Percentiles rank a stretch among this genome's conserved stretches.
Evolutionary conservation across 176 grass and related monocot species (phyloP).

Genomic region (Cenchrus fungigraminus): DNA sequence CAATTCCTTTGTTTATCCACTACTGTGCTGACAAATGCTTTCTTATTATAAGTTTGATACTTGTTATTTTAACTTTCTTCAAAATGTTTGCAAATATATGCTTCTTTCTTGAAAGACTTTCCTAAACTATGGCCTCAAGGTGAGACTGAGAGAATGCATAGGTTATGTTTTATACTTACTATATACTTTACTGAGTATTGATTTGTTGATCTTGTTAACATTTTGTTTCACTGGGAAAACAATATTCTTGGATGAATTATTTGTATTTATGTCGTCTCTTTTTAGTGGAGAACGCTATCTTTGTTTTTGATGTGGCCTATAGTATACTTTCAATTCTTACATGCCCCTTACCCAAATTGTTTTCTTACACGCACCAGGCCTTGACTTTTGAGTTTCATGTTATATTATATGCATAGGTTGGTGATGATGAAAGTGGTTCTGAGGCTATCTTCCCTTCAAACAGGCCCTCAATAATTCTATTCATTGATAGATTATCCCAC

Average conservation of each 20-base stretch:
- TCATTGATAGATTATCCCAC: slow-evolving; percentile 79
- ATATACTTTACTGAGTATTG: background rate
- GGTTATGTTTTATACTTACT: slow-evolving; percentile 15
- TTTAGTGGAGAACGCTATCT: background rate
- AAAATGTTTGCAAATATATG: slow-evolving; percentile 36
- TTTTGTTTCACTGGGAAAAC: slow-evolving; percentile 22
- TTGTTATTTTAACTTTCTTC: slow-evolving; percentile 10
- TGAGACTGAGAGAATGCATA: slow-evolving; percentile 26
- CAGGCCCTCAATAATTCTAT: slow-evolving; percentile 80
- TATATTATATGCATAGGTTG: slow-evolving; percentile 62
- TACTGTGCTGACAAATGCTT: background rate
- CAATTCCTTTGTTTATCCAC: background rate
- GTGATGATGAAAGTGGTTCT: slow-evolving; percentile 53
- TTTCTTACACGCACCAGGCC: background rate
- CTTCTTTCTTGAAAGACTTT: slow-evolving; percentile 29
- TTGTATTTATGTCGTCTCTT: slow-evolving; percentile 9
- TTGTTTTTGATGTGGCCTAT: slow-evolving; percentile 19
- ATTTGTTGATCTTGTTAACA: slow-evolving; percentile 24
- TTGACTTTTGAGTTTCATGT: slow-evolving; percentile 45
- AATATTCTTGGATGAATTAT: slow-evolving; percentile 19
- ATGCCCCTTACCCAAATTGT: too few relatives aligned
- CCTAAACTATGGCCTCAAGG: slow-evolving; percentile 31
- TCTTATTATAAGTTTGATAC: background rate
- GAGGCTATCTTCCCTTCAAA: slow-evolving; percentile 72
- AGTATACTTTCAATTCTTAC: background rate